These are phyloP conservation scores for Citrus mangshanensis DNA, from an alignment of 345 rosid genomes.

Conservation along the genomic window DNA sequence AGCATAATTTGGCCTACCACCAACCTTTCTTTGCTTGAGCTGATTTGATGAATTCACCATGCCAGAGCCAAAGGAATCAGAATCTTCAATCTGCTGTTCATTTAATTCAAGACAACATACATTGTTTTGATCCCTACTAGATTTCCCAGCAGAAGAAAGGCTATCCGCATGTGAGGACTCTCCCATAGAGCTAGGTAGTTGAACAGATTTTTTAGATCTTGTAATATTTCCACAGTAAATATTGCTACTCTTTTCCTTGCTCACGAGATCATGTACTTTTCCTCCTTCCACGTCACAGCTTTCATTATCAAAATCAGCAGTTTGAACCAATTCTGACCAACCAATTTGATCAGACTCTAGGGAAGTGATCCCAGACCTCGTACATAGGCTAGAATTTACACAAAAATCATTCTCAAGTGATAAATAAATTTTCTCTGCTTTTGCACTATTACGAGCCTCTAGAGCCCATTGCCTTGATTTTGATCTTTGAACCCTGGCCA, in stretches of 20 bases:
- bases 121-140: neutral
- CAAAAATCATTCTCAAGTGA: slow-evolving; percentile 22
- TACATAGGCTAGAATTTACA: slow-evolving; percentile 18
- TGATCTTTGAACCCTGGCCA: slow-evolving; percentile 68
- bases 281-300: slow-evolving; percentile 22
- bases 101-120: neutral
- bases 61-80: neutral
- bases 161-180: slow-evolving; percentile 23
- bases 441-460: slow-evolving; percentile 61
- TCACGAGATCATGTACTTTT: slow-evolving; percentile 23
- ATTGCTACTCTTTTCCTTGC: slow-evolving; percentile 28
- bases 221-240: slow-evolving; percentile 26
- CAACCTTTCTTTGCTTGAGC: neutral
- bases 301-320: slow-evolving; percentile 28
- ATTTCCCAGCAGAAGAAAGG: slow-evolving; percentile 14
- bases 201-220: slow-evolving; percentile 32
- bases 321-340: slow-evolving; percentile 28
- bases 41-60: neutral
- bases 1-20: neutral
- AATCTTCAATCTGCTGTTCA: slow-evolving; percentile 3
- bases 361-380: slow-evolving; percentile 37
- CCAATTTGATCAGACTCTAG: slow-evolving; percentile 33
- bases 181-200: slow-evolving; percentile 16
- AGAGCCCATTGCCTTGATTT: slow-evolving; percentile 71
- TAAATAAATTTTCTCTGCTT: slow-evolving; percentile 34